A percentile compares a stretch with the other conserved stretches of the same genome.
Evolutionary conservation across 2,329 filamentous ascomycete genomes (phyloP).

Genomic region (Fusarium buxicola): DNA sequence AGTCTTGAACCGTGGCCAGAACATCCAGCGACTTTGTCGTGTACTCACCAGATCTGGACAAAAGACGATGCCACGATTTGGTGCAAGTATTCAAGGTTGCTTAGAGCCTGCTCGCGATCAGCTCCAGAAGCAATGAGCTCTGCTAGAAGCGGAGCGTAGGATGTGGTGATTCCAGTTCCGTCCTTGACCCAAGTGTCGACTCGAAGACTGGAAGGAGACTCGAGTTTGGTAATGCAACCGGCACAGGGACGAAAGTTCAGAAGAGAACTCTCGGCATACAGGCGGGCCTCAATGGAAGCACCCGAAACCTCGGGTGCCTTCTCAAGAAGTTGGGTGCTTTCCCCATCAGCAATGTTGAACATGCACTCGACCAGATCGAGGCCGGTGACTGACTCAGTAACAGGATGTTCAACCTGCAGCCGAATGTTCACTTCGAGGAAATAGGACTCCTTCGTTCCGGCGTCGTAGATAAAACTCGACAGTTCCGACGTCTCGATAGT

Average conservation of each 20-base stretch:
- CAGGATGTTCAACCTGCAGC: slow-evolving; percentile 62
- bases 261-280: slow-evolving; percentile 65
- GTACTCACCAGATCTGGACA: no score
- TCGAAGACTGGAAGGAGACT: slow-evolving; percentile 64
- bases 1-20: slow-evolving; percentile 56
- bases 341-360: slow-evolving; percentile 48
- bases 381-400: slow-evolving; percentile 79
- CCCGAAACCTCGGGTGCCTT: slow-evolving; percentile 29
- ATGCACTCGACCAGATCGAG: slow-evolving; percentile 75
- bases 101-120: slow-evolving; percentile 69
- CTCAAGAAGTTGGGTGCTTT: slow-evolving; percentile 33
- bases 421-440: slow-evolving; percentile 63
- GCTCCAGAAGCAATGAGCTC: slow-evolving; percentile 77
- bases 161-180: slow-evolving; percentile 77
- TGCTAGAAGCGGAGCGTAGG: slow-evolving; percentile 82
- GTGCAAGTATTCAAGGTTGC: slow-evolving; percentile 53
- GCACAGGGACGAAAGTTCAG: slow-evolving; percentile 69
- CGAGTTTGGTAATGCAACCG: slow-evolving; percentile 67
- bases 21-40: no score
- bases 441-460: slow-evolving; percentile 52
- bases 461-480: slow-evolving; percentile 60
- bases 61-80: slow-evolving; percentile 47
- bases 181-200: slow-evolving; percentile 75
- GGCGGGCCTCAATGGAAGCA: slow-evolving; percentile 53
- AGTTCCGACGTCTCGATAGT: slow-evolving; percentile 57